Conservation (phyloP, 805 yeast genomes). For the Spathaspora sp. region DNA sequence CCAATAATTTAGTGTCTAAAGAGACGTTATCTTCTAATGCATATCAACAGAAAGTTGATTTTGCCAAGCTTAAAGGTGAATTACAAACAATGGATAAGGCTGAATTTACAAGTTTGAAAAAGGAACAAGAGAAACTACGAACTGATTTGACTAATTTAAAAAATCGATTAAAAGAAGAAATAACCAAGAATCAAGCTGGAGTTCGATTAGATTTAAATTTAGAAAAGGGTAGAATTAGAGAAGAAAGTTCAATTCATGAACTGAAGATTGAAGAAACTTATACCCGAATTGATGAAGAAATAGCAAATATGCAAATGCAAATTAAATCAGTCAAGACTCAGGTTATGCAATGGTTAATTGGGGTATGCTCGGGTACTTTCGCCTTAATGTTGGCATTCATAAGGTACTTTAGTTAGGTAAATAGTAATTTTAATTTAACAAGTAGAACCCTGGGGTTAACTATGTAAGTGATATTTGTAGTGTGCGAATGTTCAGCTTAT, state of each 20-base stretch:
- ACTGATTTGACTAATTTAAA: conserved; percentile 84
- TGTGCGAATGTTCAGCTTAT: no score
- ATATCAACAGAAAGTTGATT: conserved; percentile 94
- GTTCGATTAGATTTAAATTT: conserved; percentile 87
- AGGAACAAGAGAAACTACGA: conserved; percentile 81
- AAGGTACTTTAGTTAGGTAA: conserved; percentile 51
- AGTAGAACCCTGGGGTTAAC: neutral
- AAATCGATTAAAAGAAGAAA: conserved; percentile 83
- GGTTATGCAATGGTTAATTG: conserved; percentile 97
- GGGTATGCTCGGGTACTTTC: conserved; percentile 97
- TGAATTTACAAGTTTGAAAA: conserved; percentile 76
- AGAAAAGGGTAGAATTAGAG: conserved; percentile 94
- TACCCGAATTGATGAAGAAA: conserved; percentile 92
- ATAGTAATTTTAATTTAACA: neutral
- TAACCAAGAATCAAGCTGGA: conserved; percentile 83
- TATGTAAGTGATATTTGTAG: neutral
- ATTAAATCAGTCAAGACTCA: conserved; percentile 94
- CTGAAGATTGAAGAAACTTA: conserved; percentile 92
- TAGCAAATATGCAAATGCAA: conserved; percentile 91
- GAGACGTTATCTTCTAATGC: conserved; percentile 80
- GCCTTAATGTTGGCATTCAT: conserved; percentile 91
- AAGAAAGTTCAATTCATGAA: conserved; percentile 90
- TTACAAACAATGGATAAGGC: conserved; percentile 82
- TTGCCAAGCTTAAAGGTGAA: conserved; percentile 91
- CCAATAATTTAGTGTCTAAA: conserved; percentile 77